phyloP scores from a whole-genome alignment of 441 rosid genomes.

The Kokia cookei region DNA sequence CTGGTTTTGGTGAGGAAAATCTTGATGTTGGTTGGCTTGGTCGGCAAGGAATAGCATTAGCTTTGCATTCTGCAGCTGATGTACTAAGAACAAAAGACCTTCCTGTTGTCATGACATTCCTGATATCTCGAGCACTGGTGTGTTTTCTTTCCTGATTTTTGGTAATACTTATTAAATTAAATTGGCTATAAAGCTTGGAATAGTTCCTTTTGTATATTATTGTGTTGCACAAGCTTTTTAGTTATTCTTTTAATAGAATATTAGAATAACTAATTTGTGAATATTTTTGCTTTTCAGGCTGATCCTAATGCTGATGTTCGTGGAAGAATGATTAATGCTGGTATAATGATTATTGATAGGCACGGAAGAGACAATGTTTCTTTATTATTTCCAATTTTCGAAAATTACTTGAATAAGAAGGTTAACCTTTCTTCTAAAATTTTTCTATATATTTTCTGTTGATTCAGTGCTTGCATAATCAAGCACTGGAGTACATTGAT shows the following conservation, averaged over 20 bases:
- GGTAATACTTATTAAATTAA: background rate
- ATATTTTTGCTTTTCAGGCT: slow-evolving; percentile 49
- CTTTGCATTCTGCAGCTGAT: slow-evolving; percentile 91
- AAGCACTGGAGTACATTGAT: background rate
- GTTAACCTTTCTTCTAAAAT: slow-evolving; percentile 31
- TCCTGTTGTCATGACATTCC: slow-evolving; percentile 96
- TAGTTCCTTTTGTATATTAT: background rate
- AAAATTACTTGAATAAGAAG: slow-evolving; percentile 95
- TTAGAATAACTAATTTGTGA: background rate
- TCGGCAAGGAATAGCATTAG: slow-evolving; percentile 93
- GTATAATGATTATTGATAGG: slow-evolving; percentile 88
- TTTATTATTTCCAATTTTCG: slow-evolving; percentile 92
- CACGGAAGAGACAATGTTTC: slow-evolving; percentile 94
- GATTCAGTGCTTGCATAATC: background rate
- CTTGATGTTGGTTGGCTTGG: slow-evolving; percentile 92
- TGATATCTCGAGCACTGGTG: slow-evolving; percentile 97
- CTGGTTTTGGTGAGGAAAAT: slow-evolving; percentile 47
- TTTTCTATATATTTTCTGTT: slow-evolving; percentile 9
- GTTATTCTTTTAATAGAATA: background rate
- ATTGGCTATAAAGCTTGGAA: background rate
- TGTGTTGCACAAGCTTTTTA: background rate
- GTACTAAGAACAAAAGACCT: slow-evolving; percentile 93
- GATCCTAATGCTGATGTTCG: slow-evolving; percentile 98
- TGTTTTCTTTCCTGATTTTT: slow-evolving; percentile 21
- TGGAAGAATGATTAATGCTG: slow-evolving; percentile 98